These are phyloP conservation scores for Geranium rotundifolium DNA, from an alignment of 345 rosid genomes.

Conservation along the genomic window DNA sequence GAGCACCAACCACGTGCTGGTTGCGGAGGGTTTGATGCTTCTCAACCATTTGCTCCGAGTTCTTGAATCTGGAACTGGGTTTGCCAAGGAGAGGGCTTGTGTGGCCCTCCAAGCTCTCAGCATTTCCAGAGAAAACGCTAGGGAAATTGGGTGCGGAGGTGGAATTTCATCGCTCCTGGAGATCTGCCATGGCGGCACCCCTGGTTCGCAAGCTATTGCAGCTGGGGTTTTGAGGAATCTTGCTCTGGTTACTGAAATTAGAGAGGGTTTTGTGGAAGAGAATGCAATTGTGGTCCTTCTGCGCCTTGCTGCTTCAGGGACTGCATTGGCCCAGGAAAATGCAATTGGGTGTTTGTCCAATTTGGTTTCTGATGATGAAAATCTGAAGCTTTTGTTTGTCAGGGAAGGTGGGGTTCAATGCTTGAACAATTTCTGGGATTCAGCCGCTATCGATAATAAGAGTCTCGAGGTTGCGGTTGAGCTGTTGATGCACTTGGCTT, in stretches of 20 bases:
- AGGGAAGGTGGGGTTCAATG: slow-evolving; percentile 61
- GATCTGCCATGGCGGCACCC: slow-evolving; percentile 75
- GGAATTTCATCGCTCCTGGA: slow-evolving; percentile 72
- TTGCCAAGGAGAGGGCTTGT: slow-evolving; percentile 75
- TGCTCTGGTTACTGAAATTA: slow-evolving; percentile 43
- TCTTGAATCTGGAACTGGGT: slow-evolving; percentile 79
- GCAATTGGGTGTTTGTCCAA: too few species aligned
- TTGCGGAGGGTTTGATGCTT: slow-evolving; percentile 65
- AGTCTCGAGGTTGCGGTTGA: slow-evolving; percentile 57
- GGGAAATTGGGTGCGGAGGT: slow-evolving; percentile 78
- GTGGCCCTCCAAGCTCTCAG: slow-evolving; percentile 61
- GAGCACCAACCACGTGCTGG: slow-evolving; percentile 61
- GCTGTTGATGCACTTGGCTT: slow-evolving; percentile 42
- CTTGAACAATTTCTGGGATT: slow-evolving; percentile 73
- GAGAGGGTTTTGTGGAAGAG: slow-evolving; percentile 67
- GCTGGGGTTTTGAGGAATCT: slow-evolving; percentile 74
- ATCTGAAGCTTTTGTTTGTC: slow-evolving; percentile 45
- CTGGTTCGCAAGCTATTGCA: slow-evolving; percentile 73
- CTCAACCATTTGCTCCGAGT: slow-evolving; percentile 68
- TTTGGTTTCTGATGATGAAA: slow-evolving; percentile 42
- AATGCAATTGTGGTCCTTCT: slow-evolving; percentile 47
- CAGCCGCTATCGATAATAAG: slow-evolving; percentile 28
- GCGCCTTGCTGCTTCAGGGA: slow-evolving; percentile 54
- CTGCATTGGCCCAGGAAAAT: slow-evolving; percentile 65
- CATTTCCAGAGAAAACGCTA: slow-evolving; percentile 62